phyloP scores from a whole-genome alignment of 1,284 basidiomycete species.

The Dichomitus squalens region DNA sequence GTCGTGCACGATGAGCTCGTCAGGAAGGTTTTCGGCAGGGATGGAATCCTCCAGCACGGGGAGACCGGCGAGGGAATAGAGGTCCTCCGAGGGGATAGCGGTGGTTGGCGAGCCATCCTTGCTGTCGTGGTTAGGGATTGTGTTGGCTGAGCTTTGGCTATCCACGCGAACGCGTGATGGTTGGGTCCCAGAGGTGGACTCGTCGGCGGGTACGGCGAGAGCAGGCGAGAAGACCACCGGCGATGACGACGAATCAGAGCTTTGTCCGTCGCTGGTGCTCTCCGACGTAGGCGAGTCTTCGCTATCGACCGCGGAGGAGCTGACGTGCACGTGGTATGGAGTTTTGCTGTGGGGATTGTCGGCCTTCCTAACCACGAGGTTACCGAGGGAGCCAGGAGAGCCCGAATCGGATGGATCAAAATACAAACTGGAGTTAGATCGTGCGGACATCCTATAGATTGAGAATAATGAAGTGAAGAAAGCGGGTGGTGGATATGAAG shows the following conservation, averaged over 20 bases:
- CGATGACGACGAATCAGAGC: neutral
- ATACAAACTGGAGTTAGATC: neutral
- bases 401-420: neutral
- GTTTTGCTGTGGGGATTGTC: neutral
- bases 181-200: neutral
- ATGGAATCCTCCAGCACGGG: slow-evolving; percentile 27
- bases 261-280: neutral
- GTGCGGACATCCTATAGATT: neutral
- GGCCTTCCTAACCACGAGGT: neutral
- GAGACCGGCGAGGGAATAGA: slow-evolving; percentile 15
- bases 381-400: neutral
- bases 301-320: neutral
- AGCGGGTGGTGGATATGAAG: neutral
- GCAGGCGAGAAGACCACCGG: neutral
- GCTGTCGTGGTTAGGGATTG: neutral
- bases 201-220: neutral
- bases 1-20: slow-evolving; percentile 22
- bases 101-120: neutral
- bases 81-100: neutral
- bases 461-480: too few species aligned
- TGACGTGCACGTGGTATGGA: neutral
- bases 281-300: neutral
- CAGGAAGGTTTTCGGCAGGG: neutral
- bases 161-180: neutral
- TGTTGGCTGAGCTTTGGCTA: neutral